Conservation (phyloP, 495 filamentous ascomycete genomes). For the Tetracladium setigerum region DNA sequence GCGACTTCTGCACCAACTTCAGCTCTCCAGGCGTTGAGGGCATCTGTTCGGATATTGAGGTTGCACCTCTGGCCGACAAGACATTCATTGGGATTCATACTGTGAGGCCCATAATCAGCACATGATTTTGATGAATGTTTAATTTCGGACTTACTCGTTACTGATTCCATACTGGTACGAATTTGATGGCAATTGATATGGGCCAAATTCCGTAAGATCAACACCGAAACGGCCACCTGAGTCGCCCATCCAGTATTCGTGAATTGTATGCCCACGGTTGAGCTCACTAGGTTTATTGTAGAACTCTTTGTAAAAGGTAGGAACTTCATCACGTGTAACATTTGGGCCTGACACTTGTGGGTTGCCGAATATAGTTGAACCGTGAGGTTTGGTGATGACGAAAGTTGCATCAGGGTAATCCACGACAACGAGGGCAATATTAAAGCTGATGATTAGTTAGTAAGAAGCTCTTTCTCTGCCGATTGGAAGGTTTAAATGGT, state of each 20-base stretch:
- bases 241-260: slow-evolving; percentile 41
- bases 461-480: background rate
- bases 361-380: slow-evolving; percentile 33
- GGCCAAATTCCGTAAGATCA: slow-evolving; percentile 34
- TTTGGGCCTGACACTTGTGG: slow-evolving; percentile 21
- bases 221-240: slow-evolving; percentile 34
- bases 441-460: slow-evolving; percentile 17
- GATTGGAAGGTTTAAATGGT: too few relatives aligned
- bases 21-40: slow-evolving; percentile 29
- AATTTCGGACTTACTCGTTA: slow-evolving; percentile 16
- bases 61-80: slow-evolving; percentile 24
- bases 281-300: slow-evolving; percentile 32
- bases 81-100: slow-evolving; percentile 29
- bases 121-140: too few relatives aligned
- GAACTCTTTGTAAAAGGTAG: slow-evolving; percentile 32
- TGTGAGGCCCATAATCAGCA: background rate
- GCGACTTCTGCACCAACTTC: slow-evolving; percentile 31
- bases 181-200: slow-evolving; percentile 27
- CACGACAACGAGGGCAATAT: slow-evolving; percentile 35
- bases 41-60: slow-evolving; percentile 31
- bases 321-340: slow-evolving; percentile 28
- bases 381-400: slow-evolving; percentile 26
- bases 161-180: slow-evolving; percentile 31
- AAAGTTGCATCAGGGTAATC: slow-evolving; percentile 32
- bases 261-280: slow-evolving; percentile 32